phyloP scores from a whole-genome alignment of 371 early-diverging fungal genomes.

The Capillidium heterosporum region DNA sequence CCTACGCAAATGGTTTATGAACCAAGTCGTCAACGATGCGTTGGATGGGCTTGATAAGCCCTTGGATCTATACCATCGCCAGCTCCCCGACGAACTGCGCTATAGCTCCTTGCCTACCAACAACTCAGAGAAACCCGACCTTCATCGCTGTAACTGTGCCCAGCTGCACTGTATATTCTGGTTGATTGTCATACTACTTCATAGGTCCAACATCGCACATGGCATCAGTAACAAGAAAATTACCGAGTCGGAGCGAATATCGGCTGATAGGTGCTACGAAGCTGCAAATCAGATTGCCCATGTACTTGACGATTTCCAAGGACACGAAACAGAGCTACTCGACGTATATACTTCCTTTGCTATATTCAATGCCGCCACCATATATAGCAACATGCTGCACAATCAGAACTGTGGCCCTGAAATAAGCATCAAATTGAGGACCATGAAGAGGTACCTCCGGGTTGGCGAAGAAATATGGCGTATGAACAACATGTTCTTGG shows the following conservation, averaged over 20 bases:
- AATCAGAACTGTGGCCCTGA: not conserved
- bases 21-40: not conserved
- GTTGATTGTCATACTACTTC: conserved; percentile 1
- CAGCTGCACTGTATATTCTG: not conserved
- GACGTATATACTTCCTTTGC: conserved; percentile 6
- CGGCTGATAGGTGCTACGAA: not conserved
- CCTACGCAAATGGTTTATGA: conserved; percentile 5
- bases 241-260: not conserved
- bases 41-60: not conserved
- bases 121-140: not conserved
- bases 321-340: not conserved
- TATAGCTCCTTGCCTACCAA: not conserved
- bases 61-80: not conserved
- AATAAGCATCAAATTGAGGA: not conserved
- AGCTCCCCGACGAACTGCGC: not conserved
- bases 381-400: not conserved
- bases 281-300: not conserved
- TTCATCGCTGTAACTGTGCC: not conserved
- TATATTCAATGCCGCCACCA: conserved; percentile 5
- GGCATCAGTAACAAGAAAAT: conserved; percentile 1
- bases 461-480: not conserved
- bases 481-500: conserved; percentile 6
- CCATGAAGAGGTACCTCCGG: not conserved
- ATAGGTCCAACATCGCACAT: conserved; percentile 4
- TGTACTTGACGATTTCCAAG: not conserved